phyloP scores from a whole-genome alignment of 2,329 filamentous ascomycete species.

The Trichoderma hamatum region DNA sequence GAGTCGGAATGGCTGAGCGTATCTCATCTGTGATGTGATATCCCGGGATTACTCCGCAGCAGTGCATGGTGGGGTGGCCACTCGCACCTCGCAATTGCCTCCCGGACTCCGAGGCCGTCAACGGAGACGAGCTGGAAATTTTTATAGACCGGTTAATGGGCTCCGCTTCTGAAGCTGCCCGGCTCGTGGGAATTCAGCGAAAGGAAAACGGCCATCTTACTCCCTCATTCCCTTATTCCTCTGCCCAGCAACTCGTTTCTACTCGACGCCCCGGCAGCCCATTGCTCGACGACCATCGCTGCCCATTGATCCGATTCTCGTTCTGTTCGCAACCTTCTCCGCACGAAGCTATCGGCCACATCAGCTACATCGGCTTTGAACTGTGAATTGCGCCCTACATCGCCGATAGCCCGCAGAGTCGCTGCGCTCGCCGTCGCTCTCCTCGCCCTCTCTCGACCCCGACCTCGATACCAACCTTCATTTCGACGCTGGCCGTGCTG shows the following conservation, averaged over 20 bases:
- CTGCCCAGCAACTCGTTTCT: neutral
- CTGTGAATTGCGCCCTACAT: conserved; percentile 4
- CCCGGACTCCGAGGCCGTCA: conserved; percentile 44
- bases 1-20: neutral
- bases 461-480: neutral
- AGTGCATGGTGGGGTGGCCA: conserved; percentile 8
- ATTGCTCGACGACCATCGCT: neutral
- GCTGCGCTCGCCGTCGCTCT: neutral
- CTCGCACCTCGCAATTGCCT: conserved; percentile 23
- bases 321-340: neutral
- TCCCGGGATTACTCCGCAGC: conserved; percentile 19
- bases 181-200: conserved; percentile 7
- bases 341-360: neutral
- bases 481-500: conserved; percentile 14
- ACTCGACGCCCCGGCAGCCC: neutral
- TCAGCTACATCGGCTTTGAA: conserved; percentile 1
- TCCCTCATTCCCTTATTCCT: neutral
- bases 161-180: conserved; percentile 16
- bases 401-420: conserved; percentile 16
- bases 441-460: neutral
- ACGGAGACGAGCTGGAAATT: conserved; percentile 42
- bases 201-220: neutral
- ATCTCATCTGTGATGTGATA: neutral
- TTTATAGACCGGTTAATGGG: conserved; percentile 35
- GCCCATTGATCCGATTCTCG: conserved; percentile 9